Evolutionary conservation across 345 rosid species (phyloP), one percentile per base, ranked within the genome.

Genomic region (Eucalyptus virginea): DNA sequence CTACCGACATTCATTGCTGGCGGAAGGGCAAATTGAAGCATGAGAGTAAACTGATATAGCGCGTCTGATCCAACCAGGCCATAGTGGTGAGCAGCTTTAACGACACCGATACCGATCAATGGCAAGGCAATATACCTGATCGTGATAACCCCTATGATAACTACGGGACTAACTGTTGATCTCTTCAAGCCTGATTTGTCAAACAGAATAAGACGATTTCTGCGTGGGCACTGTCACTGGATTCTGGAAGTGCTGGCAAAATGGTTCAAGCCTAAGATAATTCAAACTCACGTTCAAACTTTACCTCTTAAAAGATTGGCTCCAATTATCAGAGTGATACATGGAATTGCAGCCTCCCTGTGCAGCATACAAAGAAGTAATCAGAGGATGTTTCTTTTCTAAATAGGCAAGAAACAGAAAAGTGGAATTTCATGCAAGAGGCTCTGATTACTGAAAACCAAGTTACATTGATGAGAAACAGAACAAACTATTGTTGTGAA

Each of bases 321-420:
- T 86, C 93, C 94, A 18, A 90, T 87, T 34, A 91, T 89, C 69
- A 91, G 49, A 19, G 91, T 92, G 32, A 90, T 80, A 28, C 81
- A 81, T 13, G 94, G 93, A 45, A 93, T 89, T 56, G 93, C 91
- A 44, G 93, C 93, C 83, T 91, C 90, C 49, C 93, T 91, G 88
- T 60, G 56, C 28, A 50, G 45, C 69, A 67, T 32, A 45, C 19
- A 30, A 23, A 24, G 32, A 81, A 34, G 40, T 30, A 81, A 87
- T 87, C 18, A 86, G n/a, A 28, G 30, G 87, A 19, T 5, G 45
- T 30, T 86, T 32, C 47, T 12, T 86, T 42, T 87, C 4, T 54
- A 23, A 21, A 62, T 87, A 37, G 67, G 62, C 49, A 34, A 69
- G 83, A 62, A 50, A 49, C 16, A 9, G 58, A 19, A 8, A 32